Evolutionary conservation across 345 rosid species (phyloP), one percentile per base, ranked within the genome.

Genomic region (Isatis tinctoria): DNA sequence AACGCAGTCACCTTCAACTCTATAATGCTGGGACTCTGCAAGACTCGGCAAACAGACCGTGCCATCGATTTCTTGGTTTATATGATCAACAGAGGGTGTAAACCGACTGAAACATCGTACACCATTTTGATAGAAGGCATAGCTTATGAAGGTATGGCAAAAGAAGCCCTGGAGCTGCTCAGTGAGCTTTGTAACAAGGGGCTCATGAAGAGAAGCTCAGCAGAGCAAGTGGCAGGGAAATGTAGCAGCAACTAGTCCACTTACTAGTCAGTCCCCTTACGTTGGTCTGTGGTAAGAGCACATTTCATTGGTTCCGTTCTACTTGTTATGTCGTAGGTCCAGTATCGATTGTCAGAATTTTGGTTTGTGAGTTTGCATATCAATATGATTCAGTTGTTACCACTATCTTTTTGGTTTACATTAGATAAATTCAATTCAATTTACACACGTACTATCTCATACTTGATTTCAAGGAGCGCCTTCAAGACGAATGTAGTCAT

Each of bases 21-120:
- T 47, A 80, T 94, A 57, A 85, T 94, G 87, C 52, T 81, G 27
- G 94, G 91, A 48, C 95, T 94, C 36, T 91, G 97, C 32, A 94
- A 85, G 83, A 84, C 78, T 66, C 75, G 83, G 58, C 84, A 85
- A 71, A 94, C 96, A 26, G 90, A 80, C 33, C 84, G 81, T 39
- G 98, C 98, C 18, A 90, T 94, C 22, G 96, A 94, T 83, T 86
- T 91, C 78, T 83, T 94, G 84, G 90, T 81, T 32, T 82, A 80
- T 74, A 94, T 91, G 97, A 87, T 94, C 35, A 81, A 74, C 16
- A 80, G 85, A 82, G 90, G 93, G 60, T 88, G 91, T 77, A 88
- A 82, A 69, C 97, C 98, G 36, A 86, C 84, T 40, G 94, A 89
- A 77, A 79, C 83, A 60, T 87, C 98, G 10, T 94, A 91, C 74